A percentile compares a stretch with the other conserved stretches of the same genome.
Conservation (phyloP, 257 asterid genomes). For the Scutellaria barbata region DNA sequence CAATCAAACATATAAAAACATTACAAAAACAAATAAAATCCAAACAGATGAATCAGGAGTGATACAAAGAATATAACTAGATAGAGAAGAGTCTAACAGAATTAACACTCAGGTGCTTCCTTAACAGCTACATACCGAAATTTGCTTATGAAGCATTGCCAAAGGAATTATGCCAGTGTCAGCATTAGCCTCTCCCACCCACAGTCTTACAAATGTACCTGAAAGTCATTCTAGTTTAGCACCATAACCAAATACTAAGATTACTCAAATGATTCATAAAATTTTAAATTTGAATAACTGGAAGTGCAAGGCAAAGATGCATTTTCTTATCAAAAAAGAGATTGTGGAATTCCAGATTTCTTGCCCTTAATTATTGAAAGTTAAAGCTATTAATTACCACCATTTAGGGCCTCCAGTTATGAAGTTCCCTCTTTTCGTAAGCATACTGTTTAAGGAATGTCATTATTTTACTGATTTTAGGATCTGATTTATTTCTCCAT, state of each 20-base stretch:
- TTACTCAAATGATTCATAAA: background rate
- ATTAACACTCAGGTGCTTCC: constrained; percentile 20
- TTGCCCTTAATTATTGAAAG: too few relatives aligned
- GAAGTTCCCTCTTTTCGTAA: too few relatives aligned
- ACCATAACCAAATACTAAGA: constrained; percentile 6
- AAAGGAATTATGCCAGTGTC: constrained; percentile 58
- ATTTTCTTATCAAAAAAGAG: constrained; percentile 21
- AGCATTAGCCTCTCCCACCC: constrained; percentile 69
- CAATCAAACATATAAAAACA: background rate
- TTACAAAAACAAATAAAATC: background rate
- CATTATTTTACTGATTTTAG: too few relatives aligned
- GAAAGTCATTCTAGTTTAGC: constrained; percentile 31
- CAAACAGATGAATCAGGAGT: constrained; percentile 18
- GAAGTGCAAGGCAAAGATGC: background rate
- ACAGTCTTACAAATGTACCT: constrained; percentile 72
- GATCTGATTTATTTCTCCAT: too few relatives aligned
- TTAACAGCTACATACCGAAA: constrained; percentile 53
- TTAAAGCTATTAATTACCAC: too few relatives aligned
- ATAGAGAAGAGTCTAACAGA: constrained; percentile 14
- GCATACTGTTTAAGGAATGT: too few relatives aligned
- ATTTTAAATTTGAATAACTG: background rate
- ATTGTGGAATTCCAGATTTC: background rate
- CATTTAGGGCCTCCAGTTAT: too few relatives aligned
- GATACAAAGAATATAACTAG: constrained; percentile 13
- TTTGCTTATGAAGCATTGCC: constrained; percentile 69